Base-by-base conservation (phyloP, 208 protist species). In the Histomonas meleagridis region DNA sequence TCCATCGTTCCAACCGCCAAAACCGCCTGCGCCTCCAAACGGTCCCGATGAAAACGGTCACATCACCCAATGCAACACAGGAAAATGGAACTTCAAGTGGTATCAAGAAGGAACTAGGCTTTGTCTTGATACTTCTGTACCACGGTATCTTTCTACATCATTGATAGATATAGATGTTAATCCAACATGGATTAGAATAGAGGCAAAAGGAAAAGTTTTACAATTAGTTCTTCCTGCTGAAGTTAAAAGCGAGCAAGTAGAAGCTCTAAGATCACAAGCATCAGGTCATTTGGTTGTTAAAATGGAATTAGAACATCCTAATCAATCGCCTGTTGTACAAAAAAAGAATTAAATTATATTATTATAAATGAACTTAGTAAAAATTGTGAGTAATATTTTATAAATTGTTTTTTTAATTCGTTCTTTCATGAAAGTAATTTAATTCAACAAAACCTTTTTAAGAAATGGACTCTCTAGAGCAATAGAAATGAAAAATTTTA, bases 81-180 rank as follows among this genome's bases (percentile, higher is more conserved):
- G 94, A 18, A 96, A 97, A 91, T 95, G 97, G 65, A 93, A 94
- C 0, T 98, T 97, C 79, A 91, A 69, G 32, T 72, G 98, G 10
- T 94, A 97, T 21, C 94, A 97, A 35, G 95, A 96, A 21, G 92
- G 86, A 53, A 92, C 62, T 28, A 55, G 38, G 9, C 91, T 97
- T 0, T 93, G 96, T 23, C 91, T 98, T 23, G 97, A 96, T 35
- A 95, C 97, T 43, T 92, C 96, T 86, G 94, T 96, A 0, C 95
- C 95, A 16, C 97, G 97, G 93, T 98, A 97, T 91, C 95, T 98
- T 55, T 96, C 96, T 32, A 98, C 93, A 35, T 96, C 96, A 32
- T 93, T 97, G 65, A 96, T 98, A 92, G 92, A 96, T 60, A 93
- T 97, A 23, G 95, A 98, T 92, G 95, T 97, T 16, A 96, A 98